Evolutionary conservation across 2,329 filamentous ascomycete genomes (phyloP).

Genomic region (Stagonosporopsis cucurbitacearum): DNA sequence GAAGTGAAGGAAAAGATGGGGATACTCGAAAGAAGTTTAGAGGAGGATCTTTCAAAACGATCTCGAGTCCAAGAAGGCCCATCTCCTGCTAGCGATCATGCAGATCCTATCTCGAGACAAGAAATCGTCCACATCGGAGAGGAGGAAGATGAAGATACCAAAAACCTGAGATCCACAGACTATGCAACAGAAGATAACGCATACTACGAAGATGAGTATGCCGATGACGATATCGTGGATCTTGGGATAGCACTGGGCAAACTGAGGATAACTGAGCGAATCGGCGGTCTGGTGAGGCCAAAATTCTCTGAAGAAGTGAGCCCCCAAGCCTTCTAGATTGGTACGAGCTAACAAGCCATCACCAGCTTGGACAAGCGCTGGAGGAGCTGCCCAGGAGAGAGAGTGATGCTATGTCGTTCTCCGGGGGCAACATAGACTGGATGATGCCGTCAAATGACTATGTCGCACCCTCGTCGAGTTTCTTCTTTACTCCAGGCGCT

Average conservation of each 20-base stretch:
- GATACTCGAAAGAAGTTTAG: conserved; percentile 71
- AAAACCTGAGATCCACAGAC: conserved; percentile 66
- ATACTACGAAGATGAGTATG: conserved; percentile 65
- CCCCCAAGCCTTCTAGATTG: neutral
- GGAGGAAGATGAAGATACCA: conserved; percentile 62
- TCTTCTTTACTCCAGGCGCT: conserved; percentile 65
- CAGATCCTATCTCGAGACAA: neutral
- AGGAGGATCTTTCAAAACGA: conserved; percentile 68
- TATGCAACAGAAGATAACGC: conserved; percentile 72
- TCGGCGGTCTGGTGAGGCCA: conserved; percentile 75
- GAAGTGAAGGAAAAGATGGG: conserved; percentile 83
- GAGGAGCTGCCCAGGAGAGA: conserved; percentile 35
- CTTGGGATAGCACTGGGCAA: conserved; percentile 74
- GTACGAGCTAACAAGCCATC: neutral
- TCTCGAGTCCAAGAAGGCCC: neutral
- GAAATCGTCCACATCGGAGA: conserved; percentile 63
- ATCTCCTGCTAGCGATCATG: neutral
- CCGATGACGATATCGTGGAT: conserved; percentile 74
- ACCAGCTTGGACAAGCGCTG: conserved; percentile 41
- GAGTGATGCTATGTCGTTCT: conserved; percentile 17
- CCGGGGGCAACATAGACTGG: conserved; percentile 51
- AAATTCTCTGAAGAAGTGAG: conserved; percentile 73
- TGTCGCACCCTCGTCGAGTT: conserved; percentile 70
- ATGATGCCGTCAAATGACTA: conserved; percentile 70
- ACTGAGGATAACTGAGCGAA: conserved; percentile 74